Evolutionary conservation across 768 basidiomycete species (phyloP), one percentile per base, ranked within the genome.

Genomic region (Xanthoconium stramineum): DNA sequence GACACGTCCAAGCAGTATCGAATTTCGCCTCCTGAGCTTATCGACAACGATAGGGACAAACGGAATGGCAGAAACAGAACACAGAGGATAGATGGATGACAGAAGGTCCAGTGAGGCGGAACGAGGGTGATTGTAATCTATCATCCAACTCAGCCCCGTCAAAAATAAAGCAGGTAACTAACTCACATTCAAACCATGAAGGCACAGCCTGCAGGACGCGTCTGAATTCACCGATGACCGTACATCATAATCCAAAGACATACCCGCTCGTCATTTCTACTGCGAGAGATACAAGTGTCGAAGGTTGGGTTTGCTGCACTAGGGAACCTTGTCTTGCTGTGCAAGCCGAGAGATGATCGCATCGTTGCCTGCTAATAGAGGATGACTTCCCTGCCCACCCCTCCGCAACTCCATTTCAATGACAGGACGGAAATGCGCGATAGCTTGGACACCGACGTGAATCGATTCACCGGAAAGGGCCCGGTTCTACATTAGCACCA

Each of bases 41-140:
- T 61, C 61, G 14, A 53, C 52, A 13, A 53, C 12, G 2, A 9
- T 45, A 4, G 24, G n/a, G n/a, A n/a, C n/a, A n/a, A n/a, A n/a
- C n/a, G n/a, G n/a, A n/a, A n/a, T n/a, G n/a, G n/a, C 78, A 15
- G 73, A 58, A 29, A 86, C 75, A 1, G 80, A 78, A 6, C 84
- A 84, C 12, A 85, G 75, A 2, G 83, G 82, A 61, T 84, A 85
- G 61, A 81, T 77, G 1, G 83, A 75, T 6, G 79, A 78, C 72
- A 85, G 79, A 8, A 83, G 66, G n/a, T 83, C 84, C 13, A 84
- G 71, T 14, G 79, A 72, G 2, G 78, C n/a, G n/a, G n/a, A n/a
- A n/a, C n/a, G n/a, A n/a, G n/a, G n/a, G n/a, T n/a, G n/a, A n/a
- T n/a, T n/a, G n/a, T n/a, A n/a, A n/a, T n/a, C n/a, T n/a, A n/a